Conservation (phyloP, 306 rosid genomes). For the Vigna reflexopilosa region DNA sequence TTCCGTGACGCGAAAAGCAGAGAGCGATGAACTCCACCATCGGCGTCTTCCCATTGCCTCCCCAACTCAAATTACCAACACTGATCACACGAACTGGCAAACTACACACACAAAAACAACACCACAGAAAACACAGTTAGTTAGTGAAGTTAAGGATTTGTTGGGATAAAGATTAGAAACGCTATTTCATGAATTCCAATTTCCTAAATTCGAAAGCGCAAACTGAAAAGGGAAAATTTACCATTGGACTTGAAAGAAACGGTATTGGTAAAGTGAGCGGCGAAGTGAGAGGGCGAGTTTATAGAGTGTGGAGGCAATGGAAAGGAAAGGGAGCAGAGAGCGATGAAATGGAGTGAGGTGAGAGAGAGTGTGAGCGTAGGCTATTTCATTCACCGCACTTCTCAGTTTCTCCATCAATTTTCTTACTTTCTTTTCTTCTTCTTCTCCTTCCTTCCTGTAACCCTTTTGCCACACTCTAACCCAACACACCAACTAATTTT, state of each 20-base stretch:
- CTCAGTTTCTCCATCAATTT: constrained; percentile 71
- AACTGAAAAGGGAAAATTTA: not conserved
- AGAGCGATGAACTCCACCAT: constrained; percentile 88
- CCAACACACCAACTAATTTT: too few relatives aligned
- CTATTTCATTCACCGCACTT: constrained; percentile 64
- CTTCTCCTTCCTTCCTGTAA: not conserved
- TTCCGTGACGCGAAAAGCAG: constrained; percentile 61
- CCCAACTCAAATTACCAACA: constrained; percentile 95
- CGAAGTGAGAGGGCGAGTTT: constrained; percentile 69
- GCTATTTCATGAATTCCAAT: not conserved
- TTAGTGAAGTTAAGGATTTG: too few relatives aligned
- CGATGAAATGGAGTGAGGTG: constrained; percentile 62
- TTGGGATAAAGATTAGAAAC: too few relatives aligned
- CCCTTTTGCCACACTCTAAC: too few relatives aligned
- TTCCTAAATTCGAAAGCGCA: not conserved
- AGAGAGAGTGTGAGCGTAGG: constrained; percentile 55
- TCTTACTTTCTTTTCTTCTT: too few relatives aligned
- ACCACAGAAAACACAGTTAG: too few relatives aligned
- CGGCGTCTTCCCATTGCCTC: constrained; percentile 96
- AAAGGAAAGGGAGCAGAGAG: constrained; percentile 71
- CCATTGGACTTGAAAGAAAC: constrained; percentile 62
- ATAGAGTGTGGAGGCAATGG: constrained; percentile 67
- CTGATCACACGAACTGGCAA: constrained; percentile 81
- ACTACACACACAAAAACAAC: constrained; percentile 50
- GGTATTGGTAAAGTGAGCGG: constrained; percentile 57